Base-by-base conservation (phyloP, 331 rosid genomes). In the Acacia concinna region DNA sequence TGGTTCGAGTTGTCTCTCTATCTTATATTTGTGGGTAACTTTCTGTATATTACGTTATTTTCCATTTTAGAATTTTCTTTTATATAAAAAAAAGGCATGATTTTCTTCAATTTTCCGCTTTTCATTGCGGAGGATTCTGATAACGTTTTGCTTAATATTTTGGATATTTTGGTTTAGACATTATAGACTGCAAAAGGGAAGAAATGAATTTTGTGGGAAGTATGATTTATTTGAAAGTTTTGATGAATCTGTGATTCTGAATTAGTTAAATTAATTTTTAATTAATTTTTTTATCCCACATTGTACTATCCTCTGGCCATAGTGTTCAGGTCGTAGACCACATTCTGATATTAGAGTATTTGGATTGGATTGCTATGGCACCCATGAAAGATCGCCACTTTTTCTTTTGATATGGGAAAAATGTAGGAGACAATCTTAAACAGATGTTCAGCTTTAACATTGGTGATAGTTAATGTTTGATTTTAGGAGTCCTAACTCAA, bases 291-390 rank as follows among this genome's bases (percentile, higher is more conserved):
- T 27, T 43, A 57, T 32, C 78, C 40, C 43, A 51, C 68, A 59
- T 80, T 85, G 76, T 76, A 40, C 66, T 60, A 27, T 18, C 44
- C 41, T 37, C 46, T 68, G 73, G 74, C 31, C 65, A 1, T 68
- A 56, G 27, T 13, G 75, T 63, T 76, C 21, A 25, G 66, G 38
- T 81, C 27, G 21, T 67, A 76, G 70, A 74, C 78, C 80, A 56
- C 90, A 83, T 90, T 85, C 63, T 76, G 78, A 49, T 25, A 72
- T 59, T 77, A 57, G 56, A 73, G 83, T 49, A 59, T 30, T 46
- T 78, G 73, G 49, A 78, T 46, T 78, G 73, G 49, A 78, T 18
- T 8, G 25, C 57, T 34, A 68, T n/a, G 35, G 12, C 47, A 28
- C 46, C 37, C 25, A 2, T 68, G 60, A 21, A 35, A 69, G 31